A percentile compares a stretch with the other conserved stretches of the same genome.
Evolutionary conservation across 2,329 filamentous ascomycete species (phyloP).

Genomic region (Penicillium verrucosum): DNA sequence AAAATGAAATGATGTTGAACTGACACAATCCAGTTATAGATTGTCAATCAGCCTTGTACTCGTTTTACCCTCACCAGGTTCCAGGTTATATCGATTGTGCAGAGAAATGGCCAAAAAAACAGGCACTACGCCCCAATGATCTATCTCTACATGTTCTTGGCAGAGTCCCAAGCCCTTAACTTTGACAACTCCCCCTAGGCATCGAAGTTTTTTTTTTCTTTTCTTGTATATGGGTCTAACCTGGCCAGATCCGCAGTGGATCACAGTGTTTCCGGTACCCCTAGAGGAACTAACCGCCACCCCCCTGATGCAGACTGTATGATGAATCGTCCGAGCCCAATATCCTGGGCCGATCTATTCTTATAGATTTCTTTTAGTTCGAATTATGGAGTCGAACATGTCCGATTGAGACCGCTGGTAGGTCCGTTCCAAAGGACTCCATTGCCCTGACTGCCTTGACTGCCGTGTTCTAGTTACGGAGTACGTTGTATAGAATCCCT

Average conservation of each 20-base stretch:
- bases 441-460: neutral
- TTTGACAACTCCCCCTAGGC: conserved; percentile 19
- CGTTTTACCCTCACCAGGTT: neutral
- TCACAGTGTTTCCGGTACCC: conserved; percentile 1
- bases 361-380: conserved; percentile 10
- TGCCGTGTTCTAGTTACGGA: too few species aligned
- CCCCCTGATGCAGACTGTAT: conserved; percentile 16
- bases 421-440: conserved; percentile 3
- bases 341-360: conserved; percentile 12
- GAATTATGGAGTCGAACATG: conserved; percentile 15
- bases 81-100: neutral
- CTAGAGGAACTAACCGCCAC: neutral
- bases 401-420: conserved; percentile 16
- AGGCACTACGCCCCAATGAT: neutral
- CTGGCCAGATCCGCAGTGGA: conserved; percentile 15
- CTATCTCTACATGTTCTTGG: conserved; percentile 12
- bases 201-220: conserved; percentile 14
- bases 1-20: neutral
- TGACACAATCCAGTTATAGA: neutral
- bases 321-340: conserved; percentile 14
- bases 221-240: conserved; percentile 3
- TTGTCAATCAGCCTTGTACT: conserved; percentile 6
- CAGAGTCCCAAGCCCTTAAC: conserved; percentile 7
- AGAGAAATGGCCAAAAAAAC: neutral
- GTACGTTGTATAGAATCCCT: neutral